Evolutionary conservation across 306 rosid species (phyloP).

Genomic region (Fagus sylvatica): DNA sequence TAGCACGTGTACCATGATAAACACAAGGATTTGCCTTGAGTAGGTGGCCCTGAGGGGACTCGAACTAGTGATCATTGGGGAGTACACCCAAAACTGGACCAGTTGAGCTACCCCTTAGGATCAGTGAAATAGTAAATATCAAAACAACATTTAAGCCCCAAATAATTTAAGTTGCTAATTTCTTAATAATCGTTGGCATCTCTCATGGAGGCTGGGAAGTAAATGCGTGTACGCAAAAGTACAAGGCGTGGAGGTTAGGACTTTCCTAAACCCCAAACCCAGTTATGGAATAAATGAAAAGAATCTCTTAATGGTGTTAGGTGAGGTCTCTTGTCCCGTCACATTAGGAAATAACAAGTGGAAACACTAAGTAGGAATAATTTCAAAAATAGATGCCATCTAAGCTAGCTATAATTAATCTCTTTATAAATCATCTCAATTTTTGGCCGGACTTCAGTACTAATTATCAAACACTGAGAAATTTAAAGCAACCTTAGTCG

Average conservation of each 20-base stretch:
- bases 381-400: background rate
- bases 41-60: too few relatives aligned
- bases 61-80: too few relatives aligned
- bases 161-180: background rate
- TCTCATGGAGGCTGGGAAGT: background rate
- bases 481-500: conserved; percentile 15
- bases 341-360: background rate
- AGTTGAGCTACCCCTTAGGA: too few relatives aligned
- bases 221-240: background rate
- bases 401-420: background rate
- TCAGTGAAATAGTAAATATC: background rate
- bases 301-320: background rate
- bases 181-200: background rate
- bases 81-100: too few relatives aligned
- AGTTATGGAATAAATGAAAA: background rate
- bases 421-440: background rate
- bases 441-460: background rate
- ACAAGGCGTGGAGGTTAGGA: background rate
- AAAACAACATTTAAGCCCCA: background rate
- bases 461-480: conserved; percentile 10
- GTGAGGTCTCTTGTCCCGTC: background rate
- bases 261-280: background rate
- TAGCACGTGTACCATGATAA: too few relatives aligned
- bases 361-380: background rate
- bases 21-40: too few relatives aligned